Conservation (phyloP, 129 eudicot genomes). For the Pulicaria dysenterica region DNA sequence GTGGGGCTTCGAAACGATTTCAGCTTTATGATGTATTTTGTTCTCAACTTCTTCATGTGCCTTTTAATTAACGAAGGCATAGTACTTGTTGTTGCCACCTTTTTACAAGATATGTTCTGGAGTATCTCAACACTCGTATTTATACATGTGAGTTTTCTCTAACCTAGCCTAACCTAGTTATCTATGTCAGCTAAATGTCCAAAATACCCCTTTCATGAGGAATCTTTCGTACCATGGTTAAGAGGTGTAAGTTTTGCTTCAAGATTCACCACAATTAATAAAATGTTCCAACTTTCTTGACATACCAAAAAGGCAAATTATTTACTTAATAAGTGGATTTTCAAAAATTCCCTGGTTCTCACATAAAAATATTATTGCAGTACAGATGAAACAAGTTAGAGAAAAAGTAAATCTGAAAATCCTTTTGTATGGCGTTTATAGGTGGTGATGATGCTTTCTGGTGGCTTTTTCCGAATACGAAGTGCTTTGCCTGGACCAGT, state of each 20-base stretch:
- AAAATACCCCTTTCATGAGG: neutral
- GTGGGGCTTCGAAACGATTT: slow-evolving; percentile 72
- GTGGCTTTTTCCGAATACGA: slow-evolving; percentile 86
- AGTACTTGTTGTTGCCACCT: slow-evolving; percentile 59
- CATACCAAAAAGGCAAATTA: neutral
- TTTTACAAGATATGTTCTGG: slow-evolving; percentile 77
- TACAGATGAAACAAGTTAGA: too few relatives aligned
- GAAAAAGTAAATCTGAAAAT: too few relatives aligned
- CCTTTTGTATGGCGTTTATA: slow-evolving; percentile 19
- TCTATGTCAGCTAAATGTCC: neutral
- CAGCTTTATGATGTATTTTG: slow-evolving; percentile 81
- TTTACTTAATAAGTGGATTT: neutral
- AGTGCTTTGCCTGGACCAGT: slow-evolving; percentile 77
- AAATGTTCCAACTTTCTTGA: neutral
- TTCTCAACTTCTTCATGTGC: slow-evolving; percentile 77
- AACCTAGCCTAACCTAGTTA: too few relatives aligned
- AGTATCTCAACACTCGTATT: slow-evolving; percentile 56
- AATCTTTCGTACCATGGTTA: neutral
- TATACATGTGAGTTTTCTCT: slow-evolving; percentile 60
- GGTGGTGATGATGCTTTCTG: slow-evolving; percentile 95
- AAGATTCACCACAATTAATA: neutral
- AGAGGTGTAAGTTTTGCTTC: neutral
- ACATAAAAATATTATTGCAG: too few relatives aligned
- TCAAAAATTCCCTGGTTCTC: too few relatives aligned
- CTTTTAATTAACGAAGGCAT: slow-evolving; percentile 84